Base-by-base conservation (phyloP, 2,329 filamentous ascomycete species). In the Ampelomyces quisqualis region DNA sequence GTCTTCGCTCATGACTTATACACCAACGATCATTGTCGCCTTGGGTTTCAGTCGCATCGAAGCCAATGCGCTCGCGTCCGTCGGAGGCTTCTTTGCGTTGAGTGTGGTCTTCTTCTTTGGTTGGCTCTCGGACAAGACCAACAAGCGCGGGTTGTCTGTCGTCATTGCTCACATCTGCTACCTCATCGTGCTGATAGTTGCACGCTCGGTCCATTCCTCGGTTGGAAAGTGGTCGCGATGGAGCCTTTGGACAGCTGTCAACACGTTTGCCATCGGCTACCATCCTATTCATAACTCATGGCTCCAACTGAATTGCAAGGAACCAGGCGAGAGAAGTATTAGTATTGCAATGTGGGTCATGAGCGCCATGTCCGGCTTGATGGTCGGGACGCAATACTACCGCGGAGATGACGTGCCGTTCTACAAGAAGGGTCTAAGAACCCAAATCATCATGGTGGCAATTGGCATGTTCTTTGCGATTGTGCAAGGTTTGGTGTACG, bases 231-330 rank as follows among this genome's bases (percentile, higher is more conserved):
- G 77, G 76, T 69, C 68, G 6, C 68, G 70, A 8, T 77, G 73
- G 64, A 74, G 69, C 0, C 57, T 79, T 5, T 78, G 76, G 76
- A 79, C 76, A 3, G 64, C 66, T 0, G 68, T 78, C 3, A 78
- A 79, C 53, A 63, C 62, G 2, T 70, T 78, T 24, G 74, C 76
- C 0, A 76, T 78, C 7, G 73, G 76, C 0, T 79, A 78, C 46
- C 76, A 79, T 54, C 76, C 76, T 0, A 67, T 76, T 1, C 74
- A 78, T 39, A 79, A 78, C 55, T 69, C 73, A 0, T 79, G 75
- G 76, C 62, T 76, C 13, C 74, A 77, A 51, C 58, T 78, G 5
- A 79, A 79, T 47, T 78, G 76, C 48, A 63, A 60, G 10, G 71
- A 72, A 13, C 53, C 71, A 0, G 57, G 69, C 4, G 75, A 77